Conservation (phyloP, 345 rosid species). For the Camelina neglecta region DNA sequence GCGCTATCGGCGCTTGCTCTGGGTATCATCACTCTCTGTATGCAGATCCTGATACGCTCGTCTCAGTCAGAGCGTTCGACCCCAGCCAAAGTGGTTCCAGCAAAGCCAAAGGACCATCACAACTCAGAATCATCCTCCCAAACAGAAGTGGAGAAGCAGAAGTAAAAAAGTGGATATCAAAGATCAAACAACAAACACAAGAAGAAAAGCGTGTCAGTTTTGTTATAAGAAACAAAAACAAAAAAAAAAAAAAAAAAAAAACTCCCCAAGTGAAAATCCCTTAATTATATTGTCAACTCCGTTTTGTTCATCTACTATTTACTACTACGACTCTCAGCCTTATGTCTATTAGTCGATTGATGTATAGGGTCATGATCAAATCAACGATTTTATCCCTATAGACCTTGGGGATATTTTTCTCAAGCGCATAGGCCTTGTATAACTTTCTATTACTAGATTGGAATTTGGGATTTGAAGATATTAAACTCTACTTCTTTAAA, state of each 20-base stretch:
- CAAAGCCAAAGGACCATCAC: slow-evolving; percentile 52
- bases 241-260: background rate
- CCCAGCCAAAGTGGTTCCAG: slow-evolving; percentile 71
- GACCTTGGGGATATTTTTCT: slow-evolving; percentile 35
- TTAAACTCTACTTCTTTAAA: background rate
- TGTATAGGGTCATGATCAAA: slow-evolving; percentile 40
- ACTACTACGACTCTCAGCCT: background rate
- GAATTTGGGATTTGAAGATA: slow-evolving; percentile 26
- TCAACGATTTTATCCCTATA: slow-evolving; percentile 38
- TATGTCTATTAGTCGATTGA: slow-evolving; percentile 27
- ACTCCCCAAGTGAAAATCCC: slow-evolving; percentile 17
- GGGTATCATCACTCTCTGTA: slow-evolving; percentile 66
- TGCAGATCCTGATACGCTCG: slow-evolving; percentile 81
- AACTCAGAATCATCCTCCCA: slow-evolving; percentile 42
- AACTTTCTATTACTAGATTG: slow-evolving; percentile 34
- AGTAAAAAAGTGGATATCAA: slow-evolving; percentile 33
- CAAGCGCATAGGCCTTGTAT: slow-evolving; percentile 34
- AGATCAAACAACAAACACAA: slow-evolving; percentile 34
- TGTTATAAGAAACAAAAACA: slow-evolving; percentile 14
- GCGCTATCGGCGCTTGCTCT: slow-evolving; percentile 55
- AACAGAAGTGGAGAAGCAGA: slow-evolving; percentile 47
- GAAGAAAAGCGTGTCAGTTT: slow-evolving; percentile 33
- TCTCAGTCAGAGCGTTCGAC: slow-evolving; percentile 90
- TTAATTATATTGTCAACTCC: slow-evolving; percentile 24
- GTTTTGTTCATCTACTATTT: slow-evolving; percentile 18